Evolutionary conservation across 768 basidiomycete genomes (phyloP), one percentile per base, ranked within the genome.

Genomic region (Mycena filopes): DNA sequence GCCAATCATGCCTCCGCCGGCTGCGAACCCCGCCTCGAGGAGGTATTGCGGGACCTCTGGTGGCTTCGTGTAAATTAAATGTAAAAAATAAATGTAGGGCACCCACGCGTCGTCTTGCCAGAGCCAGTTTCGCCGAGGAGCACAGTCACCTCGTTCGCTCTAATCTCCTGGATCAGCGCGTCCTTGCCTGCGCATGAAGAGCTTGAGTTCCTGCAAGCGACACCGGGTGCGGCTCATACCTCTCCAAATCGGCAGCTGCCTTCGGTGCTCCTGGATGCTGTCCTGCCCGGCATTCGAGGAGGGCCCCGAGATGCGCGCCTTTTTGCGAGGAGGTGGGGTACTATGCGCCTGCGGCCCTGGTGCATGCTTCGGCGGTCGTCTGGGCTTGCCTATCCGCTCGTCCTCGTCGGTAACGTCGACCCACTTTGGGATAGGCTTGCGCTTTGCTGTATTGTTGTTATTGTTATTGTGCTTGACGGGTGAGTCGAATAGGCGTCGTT

Each of bases 71-170:
- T 63, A 41, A 33, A 23, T 11, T 16, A 28, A 41, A 45, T 4
- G 23, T 36, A 26, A 43, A 41, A 33, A 50, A 29, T 51, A 40
- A 16, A 33, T 63, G n/a, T 58, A 11, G 13, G 7, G 54, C n/a
- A 48, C 54, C 57, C 41, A 97, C 97, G 97, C 51, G 98, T 99
- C 0, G 97, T 97, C 81, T 99, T 99, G 67, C 98, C 98, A 21
- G 96, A 98, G 15, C 98, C 98, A 0, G 98, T 99, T 79, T 99
- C 98, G 41, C 96, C 98, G 2, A 99, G 85, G 11, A 99, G 86
- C 46, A 99, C 88, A 1, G 90, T 93, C 9, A 95, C 90, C 74
- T 95, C 92, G 81, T 94, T 90, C 67, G 88, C 84, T 31, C 79
- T 77, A 55, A 97, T 89, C 75, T 90, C 90, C 61, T 86, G 82